Evolutionary conservation across 2,329 filamentous ascomycete genomes (phyloP).

Genomic region (Phialocephala subalpina): DNA sequence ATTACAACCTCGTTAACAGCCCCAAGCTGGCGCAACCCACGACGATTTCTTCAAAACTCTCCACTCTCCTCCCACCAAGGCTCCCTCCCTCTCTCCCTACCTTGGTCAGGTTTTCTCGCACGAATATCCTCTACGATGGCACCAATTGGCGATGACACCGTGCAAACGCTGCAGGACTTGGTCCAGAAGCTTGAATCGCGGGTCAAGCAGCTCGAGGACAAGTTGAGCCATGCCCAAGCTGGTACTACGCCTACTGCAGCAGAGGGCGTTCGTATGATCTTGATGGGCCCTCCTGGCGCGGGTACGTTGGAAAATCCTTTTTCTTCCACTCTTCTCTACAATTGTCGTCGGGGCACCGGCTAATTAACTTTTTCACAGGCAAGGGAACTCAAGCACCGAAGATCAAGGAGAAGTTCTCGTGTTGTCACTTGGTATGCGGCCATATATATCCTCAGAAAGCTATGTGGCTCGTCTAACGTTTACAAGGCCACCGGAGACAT

Average conservation of each 20-base stretch:
- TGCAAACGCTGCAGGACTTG: slow-evolving; percentile 85
- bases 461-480: slow-evolving; percentile 35
- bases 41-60: slow-evolving; percentile 18
- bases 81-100: slow-evolving; percentile 24
- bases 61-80: slow-evolving; percentile 15
- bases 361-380: slow-evolving; percentile 62
- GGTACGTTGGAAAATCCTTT: slow-evolving; percentile 66
- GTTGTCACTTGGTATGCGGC: slow-evolving; percentile 88
- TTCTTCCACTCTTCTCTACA: slow-evolving; percentile 15
- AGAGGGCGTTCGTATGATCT: slow-evolving; percentile 88
- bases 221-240: slow-evolving; percentile 63
- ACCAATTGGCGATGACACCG: slow-evolving; percentile 80
- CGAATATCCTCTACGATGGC: slow-evolving; percentile 71
- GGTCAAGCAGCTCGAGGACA: slow-evolving; percentile 84
- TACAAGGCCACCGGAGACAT: slow-evolving; percentile 94
- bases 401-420: slow-evolving; percentile 97
- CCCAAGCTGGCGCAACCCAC: slow-evolving; percentile 32
- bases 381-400: slow-evolving; percentile 98
- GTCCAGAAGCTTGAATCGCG: slow-evolving; percentile 85
- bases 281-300: slow-evolving; percentile 97
- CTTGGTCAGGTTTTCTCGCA: slow-evolving; percentile 39
- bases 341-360: slow-evolving; percentile 27
- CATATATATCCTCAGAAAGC: not conserved
- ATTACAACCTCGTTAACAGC: slow-evolving; percentile 28
- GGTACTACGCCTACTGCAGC: slow-evolving; percentile 61